phyloP scores from a whole-genome alignment of 2,329 filamentous ascomycete species.

The Aotearoamyces nothofagi region DNA sequence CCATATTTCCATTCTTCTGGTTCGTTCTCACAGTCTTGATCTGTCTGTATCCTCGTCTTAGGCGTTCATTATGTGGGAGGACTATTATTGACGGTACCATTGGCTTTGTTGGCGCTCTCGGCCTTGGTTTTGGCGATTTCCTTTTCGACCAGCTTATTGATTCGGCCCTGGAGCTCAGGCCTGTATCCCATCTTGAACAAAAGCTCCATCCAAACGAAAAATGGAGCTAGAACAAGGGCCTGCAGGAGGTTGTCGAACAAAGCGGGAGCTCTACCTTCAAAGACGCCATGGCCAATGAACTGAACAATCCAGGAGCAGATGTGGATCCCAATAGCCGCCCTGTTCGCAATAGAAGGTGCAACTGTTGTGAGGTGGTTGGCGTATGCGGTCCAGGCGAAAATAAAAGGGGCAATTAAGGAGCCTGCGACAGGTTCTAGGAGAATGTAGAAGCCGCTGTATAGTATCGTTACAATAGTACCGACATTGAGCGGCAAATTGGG shows the following conservation, averaged over 20 bases:
- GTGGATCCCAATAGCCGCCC: conserved; percentile 50
- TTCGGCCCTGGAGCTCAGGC: conserved; percentile 67
- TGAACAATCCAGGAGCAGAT: conserved; percentile 72
- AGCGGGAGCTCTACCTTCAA: conserved; percentile 77
- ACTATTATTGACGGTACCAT: too few relatives aligned
- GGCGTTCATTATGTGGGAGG: too few relatives aligned
- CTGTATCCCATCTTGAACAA: conserved; percentile 86
- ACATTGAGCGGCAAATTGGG: conserved; percentile 53
- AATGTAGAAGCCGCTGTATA: conserved; percentile 71
- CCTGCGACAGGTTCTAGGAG: conserved; percentile 91
- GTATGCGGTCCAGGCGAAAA: conserved; percentile 59
- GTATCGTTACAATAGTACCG: conserved; percentile 45
- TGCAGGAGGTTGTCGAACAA: conserved; percentile 85
- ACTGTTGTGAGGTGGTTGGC: conserved; percentile 53
- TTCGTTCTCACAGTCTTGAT: too few relatives aligned
- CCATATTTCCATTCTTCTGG: too few relatives aligned
- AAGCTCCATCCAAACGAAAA: conserved; percentile 95
- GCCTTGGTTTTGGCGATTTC: conserved; percentile 64
- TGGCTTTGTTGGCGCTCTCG: conserved; percentile 27
- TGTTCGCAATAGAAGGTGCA: conserved; percentile 31
- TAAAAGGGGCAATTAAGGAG: conserved; percentile 56
- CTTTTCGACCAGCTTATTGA: conserved; percentile 59
- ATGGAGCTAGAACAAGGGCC: conserved; percentile 80
- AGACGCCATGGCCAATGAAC: conserved; percentile 81
- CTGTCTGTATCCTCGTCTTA: too few relatives aligned